Conservation (phyloP, 371 early-diverging fungal genomes). For the Mucor saturninus region DNA sequence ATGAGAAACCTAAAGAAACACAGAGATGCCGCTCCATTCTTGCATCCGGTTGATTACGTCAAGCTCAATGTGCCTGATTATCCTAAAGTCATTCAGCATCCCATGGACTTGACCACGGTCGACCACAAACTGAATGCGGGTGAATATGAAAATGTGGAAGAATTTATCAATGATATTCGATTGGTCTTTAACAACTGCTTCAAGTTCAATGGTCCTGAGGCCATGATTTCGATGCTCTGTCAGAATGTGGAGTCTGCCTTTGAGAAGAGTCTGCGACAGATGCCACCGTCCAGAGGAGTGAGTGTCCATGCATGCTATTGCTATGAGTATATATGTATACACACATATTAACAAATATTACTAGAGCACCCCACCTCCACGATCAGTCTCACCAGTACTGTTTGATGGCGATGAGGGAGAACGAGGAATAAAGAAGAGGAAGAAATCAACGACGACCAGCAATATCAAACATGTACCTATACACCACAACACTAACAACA, state of each 20-base stretch:
- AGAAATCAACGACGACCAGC: constrained; percentile 11
- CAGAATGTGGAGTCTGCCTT: constrained; percentile 77
- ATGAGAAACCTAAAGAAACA: constrained; percentile 77
- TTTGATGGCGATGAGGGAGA: constrained; percentile 29
- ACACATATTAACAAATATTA: not conserved
- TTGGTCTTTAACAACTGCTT: constrained; percentile 89
- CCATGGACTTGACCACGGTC: constrained; percentile 98
- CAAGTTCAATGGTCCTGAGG: constrained; percentile 86
- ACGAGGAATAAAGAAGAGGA: constrained; percentile 17
- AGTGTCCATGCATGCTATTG: not conserved
- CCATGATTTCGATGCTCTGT: constrained; percentile 77
- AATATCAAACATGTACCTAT: constrained; percentile 18
- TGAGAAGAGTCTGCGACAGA: constrained; percentile 68
- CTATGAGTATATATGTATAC: not conserved
- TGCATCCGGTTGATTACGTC: constrained; percentile 94
- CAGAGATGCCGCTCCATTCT: constrained; percentile 80
- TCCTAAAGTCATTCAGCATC: constrained; percentile 87
- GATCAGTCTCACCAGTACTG: constrained; percentile 26
- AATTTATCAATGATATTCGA: constrained; percentile 80
- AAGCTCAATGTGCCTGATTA: constrained; percentile 95
- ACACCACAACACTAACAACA: constrained; percentile 13
- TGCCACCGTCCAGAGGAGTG: constrained; percentile 61
- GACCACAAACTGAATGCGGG: constrained; percentile 81
- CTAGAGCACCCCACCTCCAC: constrained; percentile 12
- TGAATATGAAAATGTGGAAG: constrained; percentile 67